Evolutionary conservation across 805 yeast species (phyloP), one percentile per base, ranked within the genome.

Genomic region (Ogataea sp.): DNA sequence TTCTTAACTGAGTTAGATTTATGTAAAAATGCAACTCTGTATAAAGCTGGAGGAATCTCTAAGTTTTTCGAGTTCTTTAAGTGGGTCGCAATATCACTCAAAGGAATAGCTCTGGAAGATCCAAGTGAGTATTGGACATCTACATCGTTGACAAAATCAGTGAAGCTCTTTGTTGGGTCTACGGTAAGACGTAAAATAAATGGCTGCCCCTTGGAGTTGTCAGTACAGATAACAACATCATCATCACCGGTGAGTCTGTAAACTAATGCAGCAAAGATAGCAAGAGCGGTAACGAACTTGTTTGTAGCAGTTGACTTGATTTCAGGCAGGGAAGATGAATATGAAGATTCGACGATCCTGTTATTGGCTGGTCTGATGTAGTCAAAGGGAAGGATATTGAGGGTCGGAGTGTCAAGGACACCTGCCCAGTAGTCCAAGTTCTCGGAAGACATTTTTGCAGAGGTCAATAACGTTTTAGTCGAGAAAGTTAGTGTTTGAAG

Each of bases 231-330:
- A n/a, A 83, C 80, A 37, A 93, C 80, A 52, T 90, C 97, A 48
- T 90, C 97, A 57, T 90, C 97, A 20, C 97, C 97, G 2, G 96
- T 83, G 35, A 86, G 66, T 54, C 97, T 71, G 60, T 74, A 81
- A 29, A 86, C 70, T 41, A 90, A 68, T 1, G 82, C 76, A 20
- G 82, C 75, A 62, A 80, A 84, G 1, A 74, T 74, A 15, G 95
- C 66, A 44, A 86, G 66, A 0, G 80, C 78, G 14, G 73, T 59
- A 9, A 66, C 53, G 56, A 81, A 84, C 6, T 56, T 50, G n/a
- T 41, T 32, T 13, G 51, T 29, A 10, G 47, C 45, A 17, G 31
- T 26, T 23, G 50, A 50, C 1, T 23, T 16, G 36, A 40, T 38
- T 18, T 40, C 35, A 6, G 61, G 49, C 16, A 64, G 36, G 11